phyloP scores from a whole-genome alignment of 2,329 filamentous ascomycete genomes.

The Aspergillus fumigatiaffinis region DNA sequence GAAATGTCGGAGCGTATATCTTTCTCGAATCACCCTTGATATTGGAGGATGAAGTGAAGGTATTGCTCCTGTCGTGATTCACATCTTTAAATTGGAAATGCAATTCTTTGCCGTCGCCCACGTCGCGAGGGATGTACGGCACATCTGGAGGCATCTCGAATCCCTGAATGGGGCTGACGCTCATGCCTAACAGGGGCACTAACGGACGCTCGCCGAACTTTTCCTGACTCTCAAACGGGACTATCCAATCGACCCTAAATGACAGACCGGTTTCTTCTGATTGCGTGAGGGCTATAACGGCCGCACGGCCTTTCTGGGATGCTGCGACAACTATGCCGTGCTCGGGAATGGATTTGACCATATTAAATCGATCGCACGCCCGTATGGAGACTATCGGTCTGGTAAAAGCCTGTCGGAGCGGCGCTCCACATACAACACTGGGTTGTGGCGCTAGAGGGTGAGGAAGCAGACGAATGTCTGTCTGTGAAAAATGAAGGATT shows the following conservation, averaged over 20 bases:
- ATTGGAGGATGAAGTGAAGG: neutral
- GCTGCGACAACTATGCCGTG: constrained; percentile 56
- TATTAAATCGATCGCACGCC: constrained; percentile 52
- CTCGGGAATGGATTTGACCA: constrained; percentile 55
- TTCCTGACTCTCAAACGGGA: constrained; percentile 53
- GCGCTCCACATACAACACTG: constrained; percentile 28
- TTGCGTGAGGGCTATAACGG: constrained; percentile 51
- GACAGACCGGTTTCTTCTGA: constrained; percentile 35
- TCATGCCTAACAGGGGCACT: constrained; percentile 51
- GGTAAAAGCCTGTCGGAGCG: constrained; percentile 27
- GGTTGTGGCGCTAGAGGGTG: constrained; percentile 28
- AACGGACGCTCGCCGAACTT: constrained; percentile 39
- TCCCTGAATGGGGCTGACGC: constrained; percentile 55
- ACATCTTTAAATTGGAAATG: constrained; percentile 18
- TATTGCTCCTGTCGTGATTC: constrained; percentile 2
- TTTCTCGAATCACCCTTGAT: neutral
- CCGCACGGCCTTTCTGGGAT: constrained; percentile 54
- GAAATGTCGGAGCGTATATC: neutral
- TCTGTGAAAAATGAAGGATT: constrained; percentile 41
- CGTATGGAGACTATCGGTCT: constrained; percentile 21
- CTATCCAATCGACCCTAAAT: constrained; percentile 54
- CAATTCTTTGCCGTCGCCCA: constrained; percentile 14
- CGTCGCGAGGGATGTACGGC: constrained; percentile 26
- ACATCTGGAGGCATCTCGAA: constrained; percentile 37
- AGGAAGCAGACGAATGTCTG: constrained; percentile 35